phyloP scores from a whole-genome alignment of 805 yeast genomes.

The Myxozyma melibiosi region DNA sequence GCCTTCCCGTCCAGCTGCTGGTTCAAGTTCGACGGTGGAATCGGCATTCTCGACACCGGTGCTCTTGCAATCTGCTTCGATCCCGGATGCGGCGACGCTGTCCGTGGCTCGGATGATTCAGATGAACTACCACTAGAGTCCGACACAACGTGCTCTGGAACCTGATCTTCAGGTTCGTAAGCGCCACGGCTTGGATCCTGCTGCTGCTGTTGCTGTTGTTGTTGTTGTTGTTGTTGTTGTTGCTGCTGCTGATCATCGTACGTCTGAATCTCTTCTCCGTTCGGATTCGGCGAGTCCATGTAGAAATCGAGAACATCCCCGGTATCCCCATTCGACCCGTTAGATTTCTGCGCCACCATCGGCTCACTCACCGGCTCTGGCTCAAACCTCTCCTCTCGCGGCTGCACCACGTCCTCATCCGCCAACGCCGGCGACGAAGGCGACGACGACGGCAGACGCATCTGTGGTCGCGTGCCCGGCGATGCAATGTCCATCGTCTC shows the following conservation, averaged over 20 bases:
- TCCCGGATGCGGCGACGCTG: slow-evolving; percentile 22
- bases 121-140: slow-evolving; percentile 14
- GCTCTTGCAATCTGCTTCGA: neutral
- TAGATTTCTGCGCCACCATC: neutral
- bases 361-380: neutral
- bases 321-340: neutral
- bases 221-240: neutral
- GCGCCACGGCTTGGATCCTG: neutral
- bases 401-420: neutral
- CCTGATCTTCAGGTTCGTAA: neutral
- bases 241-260: neutral
- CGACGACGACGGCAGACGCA: no score
- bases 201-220: slow-evolving; percentile 1
- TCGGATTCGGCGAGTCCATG: neutral
- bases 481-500: no score
- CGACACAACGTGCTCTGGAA: slow-evolving; percentile 2
- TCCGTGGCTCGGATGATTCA: slow-evolving; percentile 26
- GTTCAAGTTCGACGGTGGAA: neutral
- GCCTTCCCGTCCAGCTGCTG: neutral
- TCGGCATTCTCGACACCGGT: slow-evolving; percentile 4
- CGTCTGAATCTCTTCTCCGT: neutral
- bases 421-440: no score
- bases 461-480: no score
- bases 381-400: neutral
- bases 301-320: neutral